Conservation (phyloP, 2,329 filamentous ascomycete genomes). For the Claviceps sp. region DNA sequence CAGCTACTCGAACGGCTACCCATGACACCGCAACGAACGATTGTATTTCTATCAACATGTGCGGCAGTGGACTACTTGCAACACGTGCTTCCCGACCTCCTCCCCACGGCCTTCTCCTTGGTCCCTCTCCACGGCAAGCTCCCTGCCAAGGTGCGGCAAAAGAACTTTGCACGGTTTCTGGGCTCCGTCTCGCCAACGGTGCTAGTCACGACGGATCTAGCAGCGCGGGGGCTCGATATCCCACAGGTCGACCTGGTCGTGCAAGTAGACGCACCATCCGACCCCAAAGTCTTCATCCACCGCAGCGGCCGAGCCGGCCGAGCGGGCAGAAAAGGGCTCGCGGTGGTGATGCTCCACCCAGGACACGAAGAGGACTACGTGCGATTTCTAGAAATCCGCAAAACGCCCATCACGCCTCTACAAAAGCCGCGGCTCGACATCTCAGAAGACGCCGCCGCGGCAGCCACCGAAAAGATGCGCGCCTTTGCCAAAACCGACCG, state of each 20-base stretch:
- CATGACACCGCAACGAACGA: conserved; percentile 69
- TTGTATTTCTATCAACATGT: conserved; percentile 88
- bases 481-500: conserved; percentile 37
- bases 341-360: conserved; percentile 72
- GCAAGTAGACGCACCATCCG: conserved; percentile 69
- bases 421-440: conserved; percentile 40
- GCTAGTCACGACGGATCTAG: conserved; percentile 84
- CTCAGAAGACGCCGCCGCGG: conserved; percentile 46
- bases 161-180: conserved; percentile 73
- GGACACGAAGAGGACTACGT: conserved; percentile 85
- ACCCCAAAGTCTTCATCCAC: conserved; percentile 92
- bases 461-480: conserved; percentile 47
- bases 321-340: conserved; percentile 74
- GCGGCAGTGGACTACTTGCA: conserved; percentile 92
- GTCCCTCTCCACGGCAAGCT: conserved; percentile 88
- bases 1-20: conserved; percentile 56
- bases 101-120: conserved; percentile 55
- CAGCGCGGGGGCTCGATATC: conserved; percentile 81
- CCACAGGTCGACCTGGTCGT: conserved; percentile 84
- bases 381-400: conserved; percentile 70
- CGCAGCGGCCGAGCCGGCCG: conserved; percentile 80
- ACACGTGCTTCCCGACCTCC: conserved; percentile 57
- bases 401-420: conserved; percentile 65
- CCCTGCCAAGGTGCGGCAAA: conserved; percentile 71
- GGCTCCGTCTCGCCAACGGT: conserved; percentile 63